phyloP scores from a whole-genome alignment of 2,329 filamentous ascomycete genomes.

The Aaosphaeria pasadenensis region DNA sequence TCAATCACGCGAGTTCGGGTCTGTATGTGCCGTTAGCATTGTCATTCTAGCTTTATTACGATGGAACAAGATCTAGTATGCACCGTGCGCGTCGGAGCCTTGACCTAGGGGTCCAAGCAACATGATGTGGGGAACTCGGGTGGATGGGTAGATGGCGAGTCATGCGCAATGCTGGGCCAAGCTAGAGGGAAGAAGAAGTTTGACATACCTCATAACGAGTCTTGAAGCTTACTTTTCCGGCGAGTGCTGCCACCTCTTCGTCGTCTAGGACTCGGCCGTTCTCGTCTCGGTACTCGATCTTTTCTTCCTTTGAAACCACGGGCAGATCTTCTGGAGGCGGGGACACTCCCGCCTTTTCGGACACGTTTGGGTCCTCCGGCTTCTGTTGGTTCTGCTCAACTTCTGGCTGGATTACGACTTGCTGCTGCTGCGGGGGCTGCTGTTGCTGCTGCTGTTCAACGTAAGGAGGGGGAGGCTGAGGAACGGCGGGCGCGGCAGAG shows the following conservation, averaged over 20 bases:
- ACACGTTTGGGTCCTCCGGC: slow-evolving; percentile 16
- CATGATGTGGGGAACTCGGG: too few relatives aligned
- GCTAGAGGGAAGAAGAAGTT: too few relatives aligned
- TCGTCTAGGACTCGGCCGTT: slow-evolving; percentile 83
- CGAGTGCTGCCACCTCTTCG: slow-evolving; percentile 76
- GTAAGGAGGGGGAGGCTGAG: slow-evolving; percentile 15
- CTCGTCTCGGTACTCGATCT: slow-evolving; percentile 91
- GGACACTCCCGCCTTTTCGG: slow-evolving; percentile 28
- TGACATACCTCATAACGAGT: slow-evolving; percentile 70
- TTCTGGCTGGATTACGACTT: background rate
- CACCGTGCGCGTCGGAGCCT: too few relatives aligned
- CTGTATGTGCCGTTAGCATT: slow-evolving; percentile 9
- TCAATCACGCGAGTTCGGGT: slow-evolving; percentile 87
- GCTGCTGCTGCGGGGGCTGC: background rate
- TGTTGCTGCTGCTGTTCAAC: slow-evolving; percentile 6
- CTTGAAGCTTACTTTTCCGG: slow-evolving; percentile 93
- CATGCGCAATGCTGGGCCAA: too few relatives aligned
- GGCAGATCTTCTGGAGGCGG: slow-evolving; percentile 28
- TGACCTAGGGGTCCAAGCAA: too few relatives aligned
- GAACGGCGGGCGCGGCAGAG: slow-evolving; percentile 19
- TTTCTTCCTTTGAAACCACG: slow-evolving; percentile 65
- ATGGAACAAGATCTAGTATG: too few relatives aligned
- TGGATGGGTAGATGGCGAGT: too few relatives aligned
- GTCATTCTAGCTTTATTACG: too few relatives aligned
- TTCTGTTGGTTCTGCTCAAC: slow-evolving; percentile 14